A percentile compares a stretch with the other conserved stretches of the same genome.
These are phyloP conservation scores for Komagataella pseudopastoris DNA, from an alignment of 805 yeast genomes.

Conservation along the genomic window DNA sequence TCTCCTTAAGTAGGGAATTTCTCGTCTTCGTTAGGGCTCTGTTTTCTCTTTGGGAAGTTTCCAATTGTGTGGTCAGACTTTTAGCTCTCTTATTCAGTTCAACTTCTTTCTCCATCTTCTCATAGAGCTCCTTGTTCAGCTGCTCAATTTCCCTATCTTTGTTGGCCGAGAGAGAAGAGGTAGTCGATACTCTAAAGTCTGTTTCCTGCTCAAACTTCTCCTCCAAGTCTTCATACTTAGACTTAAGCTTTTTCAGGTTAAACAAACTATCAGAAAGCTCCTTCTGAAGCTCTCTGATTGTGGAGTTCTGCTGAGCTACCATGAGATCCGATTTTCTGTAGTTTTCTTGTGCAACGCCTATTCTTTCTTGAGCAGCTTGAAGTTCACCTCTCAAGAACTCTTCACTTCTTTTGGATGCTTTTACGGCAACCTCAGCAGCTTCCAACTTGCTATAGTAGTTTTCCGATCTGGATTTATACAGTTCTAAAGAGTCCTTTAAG, in stretches of 20 bases:
- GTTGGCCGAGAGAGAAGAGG: slow-evolving; percentile 13
- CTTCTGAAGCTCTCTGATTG: slow-evolving; percentile 38
- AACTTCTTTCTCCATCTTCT: slow-evolving; percentile 50
- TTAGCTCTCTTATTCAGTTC: slow-evolving; percentile 51
- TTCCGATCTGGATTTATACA: slow-evolving; percentile 62
- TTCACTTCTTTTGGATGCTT: slow-evolving; percentile 51
- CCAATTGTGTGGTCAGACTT: slow-evolving; percentile 44
- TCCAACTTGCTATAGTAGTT: slow-evolving; percentile 63
- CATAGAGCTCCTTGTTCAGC: slow-evolving; percentile 37
- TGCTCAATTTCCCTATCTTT: slow-evolving; percentile 38
- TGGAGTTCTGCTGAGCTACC: slow-evolving; percentile 36
- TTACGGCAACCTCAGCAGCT: slow-evolving; percentile 62
- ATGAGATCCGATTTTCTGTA: slow-evolving; percentile 37
- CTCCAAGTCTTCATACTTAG: slow-evolving; percentile 32
- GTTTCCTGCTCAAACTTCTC: slow-evolving; percentile 36
- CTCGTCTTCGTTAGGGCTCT: slow-evolving; percentile 24
- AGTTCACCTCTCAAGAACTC: slow-evolving; percentile 37
- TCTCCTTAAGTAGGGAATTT: slow-evolving; percentile 25
- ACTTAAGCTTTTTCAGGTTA: slow-evolving; percentile 35
- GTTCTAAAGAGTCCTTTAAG: slow-evolving; percentile 35
- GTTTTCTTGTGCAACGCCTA: slow-evolving; percentile 38
- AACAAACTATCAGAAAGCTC: slow-evolving; percentile 41
- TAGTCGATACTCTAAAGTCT: slow-evolving; percentile 18
- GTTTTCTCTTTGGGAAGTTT: slow-evolving; percentile 32
- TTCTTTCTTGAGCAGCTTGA: slow-evolving; percentile 30